A percentile compares a stretch with the other conserved stretches of the same genome.
These are phyloP conservation scores for Fonsecaea pugnacius DNA, from an alignment of 2,329 filamentous ascomycete genomes.

Conservation along the genomic window DNA sequence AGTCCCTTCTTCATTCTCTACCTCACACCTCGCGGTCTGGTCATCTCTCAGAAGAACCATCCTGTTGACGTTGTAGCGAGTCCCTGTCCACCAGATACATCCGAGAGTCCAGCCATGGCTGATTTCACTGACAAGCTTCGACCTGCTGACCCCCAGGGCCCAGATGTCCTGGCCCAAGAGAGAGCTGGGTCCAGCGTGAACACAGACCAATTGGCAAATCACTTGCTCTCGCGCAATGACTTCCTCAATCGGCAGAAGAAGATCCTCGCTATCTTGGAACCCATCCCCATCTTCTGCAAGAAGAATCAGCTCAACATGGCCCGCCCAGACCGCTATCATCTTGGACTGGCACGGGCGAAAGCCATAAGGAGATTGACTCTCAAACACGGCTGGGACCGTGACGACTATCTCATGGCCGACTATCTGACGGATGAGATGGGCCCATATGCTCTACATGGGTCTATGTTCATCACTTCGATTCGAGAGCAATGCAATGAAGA, in stretches of 20 bases:
- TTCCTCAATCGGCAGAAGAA: constrained; percentile 56
- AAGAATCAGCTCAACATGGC: constrained; percentile 57
- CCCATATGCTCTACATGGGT: constrained; percentile 55
- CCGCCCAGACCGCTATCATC: constrained; percentile 57
- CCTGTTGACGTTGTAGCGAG: not conserved
- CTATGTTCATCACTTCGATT: constrained; percentile 59
- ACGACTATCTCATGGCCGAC: constrained; percentile 58
- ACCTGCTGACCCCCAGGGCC: constrained; percentile 53
- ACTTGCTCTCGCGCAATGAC: constrained; percentile 53
- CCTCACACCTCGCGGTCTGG: not conserved
- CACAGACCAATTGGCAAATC: constrained; percentile 51
- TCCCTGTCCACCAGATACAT: not conserved
- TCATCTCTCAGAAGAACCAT: not conserved
- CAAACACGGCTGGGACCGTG: constrained; percentile 53
- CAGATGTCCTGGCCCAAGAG: constrained; percentile 52
- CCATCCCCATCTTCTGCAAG: constrained; percentile 57
- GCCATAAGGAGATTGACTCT: constrained; percentile 53
- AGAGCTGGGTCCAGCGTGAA: constrained; percentile 51
- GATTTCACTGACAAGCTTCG: constrained; percentile 55
- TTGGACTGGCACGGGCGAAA: constrained; percentile 59
- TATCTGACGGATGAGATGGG: constrained; percentile 60
- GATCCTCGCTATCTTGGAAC: constrained; percentile 51
- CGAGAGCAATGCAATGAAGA: constrained; percentile 55
- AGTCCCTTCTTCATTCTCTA: not conserved
- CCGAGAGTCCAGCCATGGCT: constrained; percentile 42